A percentile compares a stretch with the other conserved stretches of the same genome.
Evolutionary conservation across 2,329 filamentous ascomycete genomes (phyloP).

Genomic region (Colletotrichum tamarilloi): DNA sequence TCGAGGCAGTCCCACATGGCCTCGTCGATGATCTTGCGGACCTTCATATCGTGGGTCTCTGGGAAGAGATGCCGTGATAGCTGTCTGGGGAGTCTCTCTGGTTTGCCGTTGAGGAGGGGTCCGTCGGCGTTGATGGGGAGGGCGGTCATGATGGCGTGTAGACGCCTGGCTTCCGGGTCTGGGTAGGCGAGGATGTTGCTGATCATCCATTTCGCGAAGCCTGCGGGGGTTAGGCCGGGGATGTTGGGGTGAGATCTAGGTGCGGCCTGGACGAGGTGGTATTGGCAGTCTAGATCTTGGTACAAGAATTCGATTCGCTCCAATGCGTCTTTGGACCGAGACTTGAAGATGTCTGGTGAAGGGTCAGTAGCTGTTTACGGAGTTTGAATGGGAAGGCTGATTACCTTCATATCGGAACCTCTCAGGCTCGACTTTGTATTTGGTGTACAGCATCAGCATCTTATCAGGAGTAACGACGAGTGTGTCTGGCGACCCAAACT

Average conservation of each 20-base stretch:
- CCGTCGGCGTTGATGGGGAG: conserved; percentile 72
- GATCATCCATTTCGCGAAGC: conserved; percentile 79
- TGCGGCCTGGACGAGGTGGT: conserved; percentile 71
- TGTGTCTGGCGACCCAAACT: conserved; percentile 40
- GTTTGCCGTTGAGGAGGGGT: conserved; percentile 67
- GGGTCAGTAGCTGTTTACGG: background rate
- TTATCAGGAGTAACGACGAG: conserved; percentile 81
- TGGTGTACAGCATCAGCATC: conserved; percentile 78
- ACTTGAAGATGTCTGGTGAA: conserved; percentile 63
- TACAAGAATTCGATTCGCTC: conserved; percentile 70
- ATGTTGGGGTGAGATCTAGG: conserved; percentile 65
- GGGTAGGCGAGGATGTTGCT: conserved; percentile 81
- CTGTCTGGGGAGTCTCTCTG: conserved; percentile 82
- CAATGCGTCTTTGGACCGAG: conserved; percentile 49
- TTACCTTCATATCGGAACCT: conserved; percentile 75
- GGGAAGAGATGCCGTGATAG: conserved; percentile 81
- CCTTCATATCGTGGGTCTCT: conserved; percentile 62
- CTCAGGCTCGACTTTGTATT: conserved; percentile 73
- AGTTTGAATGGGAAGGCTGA: conserved; percentile 37
- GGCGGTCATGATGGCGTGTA: conserved; percentile 74
- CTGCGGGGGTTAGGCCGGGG: conserved; percentile 74
- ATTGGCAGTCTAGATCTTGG: conserved; percentile 63
- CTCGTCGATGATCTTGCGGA: conserved; percentile 70
- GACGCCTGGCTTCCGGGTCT: conserved; percentile 76
- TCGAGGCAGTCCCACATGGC: conserved; percentile 62